A percentile compares a stretch with the other conserved stretches of the same genome.
Evolutionary conservation across 495 filamentous ascomycete species (phyloP).

Genomic region (Choiromyces venosus): DNA sequence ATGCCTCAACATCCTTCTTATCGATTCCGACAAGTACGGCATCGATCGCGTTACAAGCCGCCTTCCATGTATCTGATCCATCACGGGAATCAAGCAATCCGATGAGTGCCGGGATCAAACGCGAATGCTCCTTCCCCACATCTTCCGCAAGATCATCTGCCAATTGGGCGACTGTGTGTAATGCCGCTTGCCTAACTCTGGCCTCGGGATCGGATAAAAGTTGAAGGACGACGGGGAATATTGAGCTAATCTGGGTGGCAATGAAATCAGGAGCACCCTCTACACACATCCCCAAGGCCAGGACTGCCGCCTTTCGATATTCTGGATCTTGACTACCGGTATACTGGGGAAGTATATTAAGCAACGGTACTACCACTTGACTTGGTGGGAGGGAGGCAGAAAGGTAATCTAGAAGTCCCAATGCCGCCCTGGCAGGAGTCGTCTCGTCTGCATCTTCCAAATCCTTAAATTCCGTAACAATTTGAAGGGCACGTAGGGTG

Average conservation of each 20-base stretch:
- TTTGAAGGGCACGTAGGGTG: slow-evolving; percentile 75
- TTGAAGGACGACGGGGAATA: slow-evolving; percentile 73
- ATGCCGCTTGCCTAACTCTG: slow-evolving; percentile 75
- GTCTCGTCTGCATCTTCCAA: slow-evolving; percentile 68
- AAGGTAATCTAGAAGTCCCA: slow-evolving; percentile 82
- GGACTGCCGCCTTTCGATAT: slow-evolving; percentile 79
- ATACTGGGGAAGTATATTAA: slow-evolving; percentile 76
- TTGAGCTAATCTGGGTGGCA: slow-evolving; percentile 49
- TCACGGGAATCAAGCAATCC: slow-evolving; percentile 80
- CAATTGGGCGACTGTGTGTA: slow-evolving; percentile 78
- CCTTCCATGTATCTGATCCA: slow-evolving; percentile 71
- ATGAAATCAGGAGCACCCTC: slow-evolving; percentile 78
- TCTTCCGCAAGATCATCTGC: slow-evolving; percentile 91
- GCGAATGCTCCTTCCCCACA: slow-evolving; percentile 72
- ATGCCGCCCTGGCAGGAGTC: slow-evolving; percentile 78
- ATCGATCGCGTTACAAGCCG: slow-evolving; percentile 84
- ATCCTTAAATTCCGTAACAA: slow-evolving; percentile 67
- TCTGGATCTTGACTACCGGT: slow-evolving; percentile 65
- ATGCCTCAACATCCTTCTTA: slow-evolving; percentile 68
- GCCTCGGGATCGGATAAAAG: slow-evolving; percentile 76
- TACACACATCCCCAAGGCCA: slow-evolving; percentile 87
- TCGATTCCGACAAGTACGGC: slow-evolving; percentile 87
- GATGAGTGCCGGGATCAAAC: slow-evolving; percentile 74
- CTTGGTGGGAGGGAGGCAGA: slow-evolving; percentile 80
- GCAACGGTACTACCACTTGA: slow-evolving; percentile 88